Evolutionary conservation across 2,329 filamentous ascomycete genomes (phyloP).

Genomic region (Diaporthe capsici): DNA sequence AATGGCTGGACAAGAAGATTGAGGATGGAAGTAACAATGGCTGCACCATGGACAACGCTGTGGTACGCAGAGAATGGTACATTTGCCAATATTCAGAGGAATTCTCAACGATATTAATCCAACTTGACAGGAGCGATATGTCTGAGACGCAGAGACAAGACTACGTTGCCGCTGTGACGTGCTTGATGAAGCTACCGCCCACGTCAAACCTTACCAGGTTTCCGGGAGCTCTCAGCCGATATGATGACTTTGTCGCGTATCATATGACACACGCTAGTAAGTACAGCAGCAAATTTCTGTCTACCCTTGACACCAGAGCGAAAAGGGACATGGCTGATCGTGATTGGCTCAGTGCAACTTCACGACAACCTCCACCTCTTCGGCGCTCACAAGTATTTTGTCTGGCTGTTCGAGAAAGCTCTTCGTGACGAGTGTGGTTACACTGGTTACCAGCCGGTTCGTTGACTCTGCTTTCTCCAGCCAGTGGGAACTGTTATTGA

Average conservation of each 20-base stretch:
- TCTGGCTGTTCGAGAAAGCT: slow-evolving; percentile 50
- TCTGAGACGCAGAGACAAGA: slow-evolving; percentile 44
- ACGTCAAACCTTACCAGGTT: slow-evolving; percentile 44
- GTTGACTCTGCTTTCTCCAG: not conserved
- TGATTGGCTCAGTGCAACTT: not conserved
- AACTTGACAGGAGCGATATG: slow-evolving; percentile 42
- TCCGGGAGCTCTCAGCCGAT: slow-evolving; percentile 48
- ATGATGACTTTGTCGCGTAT: slow-evolving; percentile 52
- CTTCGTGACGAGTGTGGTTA: slow-evolving; percentile 54
- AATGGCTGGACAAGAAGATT: slow-evolving; percentile 47
- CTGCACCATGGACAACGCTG: not conserved
- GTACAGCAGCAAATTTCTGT: not conserved
- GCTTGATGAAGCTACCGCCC: slow-evolving; percentile 48
- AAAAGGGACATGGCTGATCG: not conserved
- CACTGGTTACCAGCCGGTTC: slow-evolving; percentile 48
- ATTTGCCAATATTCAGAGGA: not conserved
- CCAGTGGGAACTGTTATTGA: not conserved
- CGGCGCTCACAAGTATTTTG: slow-evolving; percentile 51
- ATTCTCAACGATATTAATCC: not conserved
- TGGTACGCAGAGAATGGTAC: slow-evolving; percentile 1
- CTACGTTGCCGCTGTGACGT: slow-evolving; percentile 47
- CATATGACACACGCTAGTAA: slow-evolving; percentile 48
- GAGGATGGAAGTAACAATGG: slow-evolving; percentile 25
- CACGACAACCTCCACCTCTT: slow-evolving; percentile 45
- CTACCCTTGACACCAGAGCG: not conserved